Base-by-base conservation (phyloP, 352 stramenopile genomes). In the Phytophthora foliorum region DNA sequence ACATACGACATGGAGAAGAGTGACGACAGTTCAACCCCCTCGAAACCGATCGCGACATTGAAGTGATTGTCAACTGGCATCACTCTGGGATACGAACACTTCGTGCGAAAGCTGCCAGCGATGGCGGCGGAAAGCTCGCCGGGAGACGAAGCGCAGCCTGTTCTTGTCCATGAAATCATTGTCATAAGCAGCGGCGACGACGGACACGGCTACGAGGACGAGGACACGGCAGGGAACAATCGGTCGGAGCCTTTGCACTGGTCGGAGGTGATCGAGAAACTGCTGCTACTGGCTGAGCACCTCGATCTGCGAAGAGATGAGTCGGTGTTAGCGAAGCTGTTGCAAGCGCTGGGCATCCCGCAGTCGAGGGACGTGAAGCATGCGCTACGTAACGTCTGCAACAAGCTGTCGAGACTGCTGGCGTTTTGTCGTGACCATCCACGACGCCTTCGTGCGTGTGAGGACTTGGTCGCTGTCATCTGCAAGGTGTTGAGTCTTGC, bases 401-500 rank as follows among this genome's bases (percentile, higher is more conserved):
- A 73, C n/a, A 38, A 34, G 36, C 19, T 76, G 13, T 49, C 53
- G 6, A 24, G 56, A n/a, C 36, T 76, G 4, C 22, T 76, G 24
- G 11, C 46, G 24, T 21, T 68, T 16, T 36, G 32, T 3, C 42
- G 21, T 3, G 72, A 46, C 27, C 39, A 63, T 19, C 14, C 42
- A 2, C 41, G 67, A 31, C 62, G 52, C 6, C 46, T 42, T 7
- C 36, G 38, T 14, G 34, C 53, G 24, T 55, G 48, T 36, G 41
- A 72, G 57, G 25, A 48, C 16, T 50, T 70, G 24, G 56, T 69
- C 9, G n/a, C 67, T 17, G 45, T 70, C 19, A 11, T 74, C 16
- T 75, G 67, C 39, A 57, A 76, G 42, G 61, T 78, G 13, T 57
- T 76, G 56, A 78, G 71, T 38, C 42, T 78, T 6, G 44, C 22